Evolutionary conservation across 176 grass and related monocot genomes (phyloP), one percentile per base, ranked within the genome.

Genomic region (Aegilops tauschii): DNA sequence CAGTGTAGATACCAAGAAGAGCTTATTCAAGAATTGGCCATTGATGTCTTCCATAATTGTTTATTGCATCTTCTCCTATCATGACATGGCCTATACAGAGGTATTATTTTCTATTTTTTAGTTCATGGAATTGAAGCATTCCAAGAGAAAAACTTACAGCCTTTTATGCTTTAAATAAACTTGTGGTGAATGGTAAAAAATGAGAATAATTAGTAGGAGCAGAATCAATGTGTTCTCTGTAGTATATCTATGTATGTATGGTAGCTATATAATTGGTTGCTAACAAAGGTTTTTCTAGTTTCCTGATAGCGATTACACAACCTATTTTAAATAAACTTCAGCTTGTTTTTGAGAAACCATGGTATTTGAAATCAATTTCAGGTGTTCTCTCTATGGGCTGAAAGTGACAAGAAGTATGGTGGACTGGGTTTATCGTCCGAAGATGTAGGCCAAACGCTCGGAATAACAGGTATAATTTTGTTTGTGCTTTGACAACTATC

Each of bases 81-180:
- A 95, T 79, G 95, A 98, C 71, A 98, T 93, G 91, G 95, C 95
- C 69, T 98, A 98, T 72, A 90, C 89, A 82, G 93, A 98, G 88
- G 88, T 89, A 80, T 52, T 54, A 18, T 64, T 35, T 52, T 18
- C 45, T 49, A 49, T 49, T 76, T 37, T 82, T 10, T 8, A 49
- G 52, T 18, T 58, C 65, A 83, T 17, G 25, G 28, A 12, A 42
- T 9, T 27, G 49, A 11, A 65, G 6, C 40, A 37, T 37, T 52
- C n/a, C 69, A 44, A 16, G 37, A 81, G 49, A 31, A 52, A 83
- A 30, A 39, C 36, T 34, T 47, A 40, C 63, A 11, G 25, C 71
- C 11, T 59, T 37, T n/a, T 32, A 49, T 89, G 69, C 42, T 52
- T 56, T 80, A 29, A 78, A 34, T 34, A 88, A 63, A 61, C 29